These are phyloP conservation scores for Cicer cuneatum DNA, from an alignment of 306 rosid genomes.

Conservation along the genomic window DNA sequence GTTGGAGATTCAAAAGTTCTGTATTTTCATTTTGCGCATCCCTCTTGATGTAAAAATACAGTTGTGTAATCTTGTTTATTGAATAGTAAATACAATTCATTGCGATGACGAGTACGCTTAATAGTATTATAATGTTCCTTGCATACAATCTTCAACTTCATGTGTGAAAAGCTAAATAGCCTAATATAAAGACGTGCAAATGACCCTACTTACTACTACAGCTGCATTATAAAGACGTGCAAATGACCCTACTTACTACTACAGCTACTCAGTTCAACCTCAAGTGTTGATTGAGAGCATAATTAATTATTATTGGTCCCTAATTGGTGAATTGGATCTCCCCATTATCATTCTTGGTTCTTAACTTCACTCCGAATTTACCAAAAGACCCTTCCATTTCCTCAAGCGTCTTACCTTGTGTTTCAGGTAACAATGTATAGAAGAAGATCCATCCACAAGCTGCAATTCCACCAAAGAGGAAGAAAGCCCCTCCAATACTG, in stretches of 20 bases:
- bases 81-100: slow-evolving; percentile 44
- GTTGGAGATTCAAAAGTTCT: slow-evolving; percentile 38
- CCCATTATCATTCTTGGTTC: background rate
- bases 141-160: background rate
- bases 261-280: background rate
- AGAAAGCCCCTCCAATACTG: slow-evolving; percentile 83
- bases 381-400: slow-evolving; percentile 84
- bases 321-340: slow-evolving; percentile 42
- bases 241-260: no score
- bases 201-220: background rate
- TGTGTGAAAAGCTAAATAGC: background rate
- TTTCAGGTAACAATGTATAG: slow-evolving; percentile 71
- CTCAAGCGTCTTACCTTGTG: slow-evolving; percentile 78
- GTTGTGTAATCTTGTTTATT: slow-evolving; percentile 46
- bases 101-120: slow-evolving; percentile 18
- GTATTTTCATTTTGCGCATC: slow-evolving; percentile 35
- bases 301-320: slow-evolving; percentile 7
- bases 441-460: slow-evolving; percentile 69
- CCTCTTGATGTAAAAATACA: slow-evolving; percentile 50
- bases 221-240: background rate
- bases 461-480: slow-evolving; percentile 65
- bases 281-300: background rate
- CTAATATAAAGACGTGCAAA: background rate
- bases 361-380: slow-evolving; percentile 44
- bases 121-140: background rate